phyloP scores from a whole-genome alignment of 768 basidiomycete genomes.

The Pisolithus tinctorius region DNA sequence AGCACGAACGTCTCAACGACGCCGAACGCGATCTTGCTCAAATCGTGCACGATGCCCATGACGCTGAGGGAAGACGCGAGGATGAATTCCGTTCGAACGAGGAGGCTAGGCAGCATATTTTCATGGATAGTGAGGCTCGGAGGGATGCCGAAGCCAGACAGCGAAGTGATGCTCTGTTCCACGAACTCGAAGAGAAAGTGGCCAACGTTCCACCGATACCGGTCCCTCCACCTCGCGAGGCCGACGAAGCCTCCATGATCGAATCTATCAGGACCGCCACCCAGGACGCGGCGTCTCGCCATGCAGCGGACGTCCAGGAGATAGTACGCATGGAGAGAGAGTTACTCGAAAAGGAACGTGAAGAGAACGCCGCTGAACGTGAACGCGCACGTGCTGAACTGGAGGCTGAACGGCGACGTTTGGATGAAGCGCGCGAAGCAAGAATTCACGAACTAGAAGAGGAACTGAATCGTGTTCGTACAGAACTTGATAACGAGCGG shows the following conservation, averaged over 20 bases:
- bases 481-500: slow-evolving; percentile 59
- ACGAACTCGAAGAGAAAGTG: slow-evolving; percentile 24
- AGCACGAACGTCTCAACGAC: slow-evolving; percentile 50
- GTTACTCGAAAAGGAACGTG: slow-evolving; percentile 48
- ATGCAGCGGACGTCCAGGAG: slow-evolving; percentile 53
- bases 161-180: slow-evolving; percentile 18
- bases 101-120: slow-evolving; percentile 55
- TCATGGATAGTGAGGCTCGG: slow-evolving; percentile 51
- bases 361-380: slow-evolving; percentile 47
- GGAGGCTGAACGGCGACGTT: slow-evolving; percentile 40
- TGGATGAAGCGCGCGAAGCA: slow-evolving; percentile 44
- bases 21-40: slow-evolving; percentile 45
- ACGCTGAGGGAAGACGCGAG: slow-evolving; percentile 61
- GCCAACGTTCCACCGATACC: slow-evolving; percentile 17
- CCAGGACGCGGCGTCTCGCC: slow-evolving; percentile 48
- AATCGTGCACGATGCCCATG: slow-evolving; percentile 42
- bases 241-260: slow-evolving; percentile 28
- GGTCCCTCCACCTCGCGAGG: slow-evolving; percentile 10
- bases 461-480: slow-evolving; percentile 49
- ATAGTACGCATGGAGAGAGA: slow-evolving; percentile 55
- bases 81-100: slow-evolving; percentile 58
- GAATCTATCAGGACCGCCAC: slow-evolving; percentile 37
- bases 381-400: slow-evolving; percentile 42
- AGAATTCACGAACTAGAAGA: slow-evolving; percentile 58
- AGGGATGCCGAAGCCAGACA: slow-evolving; percentile 51